Base-by-base conservation (phyloP, 257 asterid species). In the Eustoma russellianum region DNA sequence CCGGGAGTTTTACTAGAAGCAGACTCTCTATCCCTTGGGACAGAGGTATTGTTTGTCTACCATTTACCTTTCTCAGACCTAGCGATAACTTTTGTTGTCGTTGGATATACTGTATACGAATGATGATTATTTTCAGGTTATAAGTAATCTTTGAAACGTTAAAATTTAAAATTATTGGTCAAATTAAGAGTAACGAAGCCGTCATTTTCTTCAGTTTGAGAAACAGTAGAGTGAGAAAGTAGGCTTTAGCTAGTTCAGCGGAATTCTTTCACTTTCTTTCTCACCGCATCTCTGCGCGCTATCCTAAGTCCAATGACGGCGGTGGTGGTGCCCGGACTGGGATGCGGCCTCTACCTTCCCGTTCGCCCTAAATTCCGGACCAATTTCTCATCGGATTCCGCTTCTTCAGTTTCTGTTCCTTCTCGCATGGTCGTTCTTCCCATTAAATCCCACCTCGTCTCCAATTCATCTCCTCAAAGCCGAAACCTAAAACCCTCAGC, bases 401-500 rank as follows among this genome's bases (percentile, higher is more conserved):
- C 47, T 30, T 60, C 44, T 9, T 17, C 65, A 40, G 40, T 33
- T 41, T 70, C 28, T 61, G 53, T 68, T 34, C 47, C 53, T 52
- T 48, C 41, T 38, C 69, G 49, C 11, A 6, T 45, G 48, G 12
- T 48, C 47, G 64, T 54, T 50, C 49, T 79, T 48, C 19, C 62
- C 30, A 38, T 77, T 69, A 72, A 66, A 24, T 74, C 85, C 43
- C 62, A 55, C 63, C 76, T 56, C 17, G 17, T 9, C 30, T 24
- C 78, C 13, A 24, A 24, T 4, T 61, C 55, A 47, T 46, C 78
- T 58, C 41, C 61, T 17, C 48, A 78, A 56, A 54, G 79, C 38
- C 66, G 67, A 82, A 69, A 66, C 80, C 86, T 79, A 69, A 76
- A 75, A 63, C 82, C 89, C 30, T 54, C 71, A 17, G 69, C 66